Conservation (phyloP, 2,329 filamentous ascomycete genomes). For the Fusarium sulawesiense region DNA sequence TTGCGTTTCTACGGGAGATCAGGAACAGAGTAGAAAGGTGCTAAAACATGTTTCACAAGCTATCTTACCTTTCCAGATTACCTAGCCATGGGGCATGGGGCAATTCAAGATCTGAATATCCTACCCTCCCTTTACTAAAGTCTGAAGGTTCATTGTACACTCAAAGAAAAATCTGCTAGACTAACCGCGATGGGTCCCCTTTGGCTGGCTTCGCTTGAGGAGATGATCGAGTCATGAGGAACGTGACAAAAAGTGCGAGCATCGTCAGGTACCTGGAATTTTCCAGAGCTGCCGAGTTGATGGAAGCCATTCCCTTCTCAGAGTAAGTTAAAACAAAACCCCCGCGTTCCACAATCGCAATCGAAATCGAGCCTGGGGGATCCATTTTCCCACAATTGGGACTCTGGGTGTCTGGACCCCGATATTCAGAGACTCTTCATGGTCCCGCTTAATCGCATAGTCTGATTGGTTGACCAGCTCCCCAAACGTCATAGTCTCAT, state of each 20-base stretch:
- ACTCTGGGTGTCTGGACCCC: slow-evolving; percentile 5
- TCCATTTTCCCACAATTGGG: slow-evolving; percentile 28
- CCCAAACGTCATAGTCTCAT: slow-evolving; percentile 38
- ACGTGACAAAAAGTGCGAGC: background rate
- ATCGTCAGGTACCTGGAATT: slow-evolving; percentile 13
- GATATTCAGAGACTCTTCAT: slow-evolving; percentile 3
- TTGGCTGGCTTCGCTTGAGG: background rate
- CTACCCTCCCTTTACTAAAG: slow-evolving; percentile 10
- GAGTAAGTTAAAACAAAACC: slow-evolving; percentile 5
- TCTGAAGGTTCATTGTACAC: background rate
- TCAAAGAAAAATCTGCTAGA: background rate
- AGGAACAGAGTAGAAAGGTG: background rate
- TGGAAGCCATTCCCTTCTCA: background rate
- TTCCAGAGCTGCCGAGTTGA: background rate
- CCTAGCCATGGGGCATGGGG: background rate
- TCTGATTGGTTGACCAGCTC: slow-evolving; percentile 19
- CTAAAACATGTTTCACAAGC: slow-evolving; percentile 27
- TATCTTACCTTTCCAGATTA: slow-evolving; percentile 20
- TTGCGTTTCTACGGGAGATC: slow-evolving; percentile 31
- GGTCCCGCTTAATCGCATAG: slow-evolving; percentile 26
- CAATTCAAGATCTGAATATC: slow-evolving; percentile 14
- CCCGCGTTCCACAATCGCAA: slow-evolving; percentile 28
- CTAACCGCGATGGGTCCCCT: background rate
- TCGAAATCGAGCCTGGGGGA: slow-evolving; percentile 8
- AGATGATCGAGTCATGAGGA: slow-evolving; percentile 15